Percentiles rank a stretch among this genome's conserved stretches.
These are phyloP conservation scores for Ploettnerulaceae sp. DNA, from an alignment of 2,329 filamentous ascomycete genomes.

Conservation along the genomic window DNA sequence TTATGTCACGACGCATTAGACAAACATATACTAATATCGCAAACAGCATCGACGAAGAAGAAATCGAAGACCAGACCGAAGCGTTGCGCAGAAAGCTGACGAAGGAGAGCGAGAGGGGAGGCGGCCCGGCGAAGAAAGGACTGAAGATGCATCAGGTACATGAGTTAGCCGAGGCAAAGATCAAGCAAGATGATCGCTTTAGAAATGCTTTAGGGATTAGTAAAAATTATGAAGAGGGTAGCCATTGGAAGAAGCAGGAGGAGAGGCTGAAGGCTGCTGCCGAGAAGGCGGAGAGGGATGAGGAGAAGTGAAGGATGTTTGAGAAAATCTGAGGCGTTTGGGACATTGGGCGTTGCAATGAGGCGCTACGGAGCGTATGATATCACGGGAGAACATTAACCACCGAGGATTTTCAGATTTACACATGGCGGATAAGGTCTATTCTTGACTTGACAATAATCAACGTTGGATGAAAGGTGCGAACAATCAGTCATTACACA, in stretches of 20 bases:
- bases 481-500: constrained; percentile 2
- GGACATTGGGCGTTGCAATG: not conserved
- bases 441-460: no score
- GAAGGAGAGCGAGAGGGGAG: constrained; percentile 37
- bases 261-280: constrained; percentile 52
- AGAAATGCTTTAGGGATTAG: constrained; percentile 82
- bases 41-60: constrained; percentile 76
- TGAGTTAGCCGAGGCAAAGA: constrained; percentile 93
- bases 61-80: constrained; percentile 76
- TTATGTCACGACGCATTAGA: no score
- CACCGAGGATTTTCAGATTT: no score
- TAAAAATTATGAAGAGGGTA: constrained; percentile 78
- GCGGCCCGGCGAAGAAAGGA: constrained; percentile 43
- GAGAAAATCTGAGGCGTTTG: not conserved
- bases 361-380: not conserved
- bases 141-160: constrained; percentile 94
- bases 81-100: constrained; percentile 59
- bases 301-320: constrained; percentile 10
- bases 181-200: constrained; percentile 87
- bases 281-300: constrained; percentile 33
- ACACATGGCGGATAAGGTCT: no score
- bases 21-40: no score
- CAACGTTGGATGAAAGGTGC: constrained; percentile 13
- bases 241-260: constrained; percentile 81
- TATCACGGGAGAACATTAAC: no score